These are phyloP conservation scores for Neurospora terricola DNA, from an alignment of 495 filamentous ascomycete genomes.

Conservation along the genomic window DNA sequence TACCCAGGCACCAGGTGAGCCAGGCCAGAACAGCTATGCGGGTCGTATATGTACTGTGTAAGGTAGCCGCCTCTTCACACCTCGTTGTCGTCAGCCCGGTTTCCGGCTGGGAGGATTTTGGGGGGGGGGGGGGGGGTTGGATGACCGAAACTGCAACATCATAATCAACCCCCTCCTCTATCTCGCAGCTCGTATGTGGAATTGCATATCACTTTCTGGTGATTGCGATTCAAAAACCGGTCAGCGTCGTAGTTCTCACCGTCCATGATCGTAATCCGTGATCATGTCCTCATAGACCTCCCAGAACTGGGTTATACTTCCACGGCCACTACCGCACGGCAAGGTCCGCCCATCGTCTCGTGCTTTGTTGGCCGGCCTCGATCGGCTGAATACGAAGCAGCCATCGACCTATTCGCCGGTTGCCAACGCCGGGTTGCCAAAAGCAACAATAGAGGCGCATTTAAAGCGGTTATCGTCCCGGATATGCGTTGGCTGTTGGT, in stretches of 20 bases:
- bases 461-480: neutral
- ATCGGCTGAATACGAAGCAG: neutral
- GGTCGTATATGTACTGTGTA: neutral
- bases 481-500: neutral
- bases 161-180: neutral
- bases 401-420: neutral
- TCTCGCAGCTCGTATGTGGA: neutral
- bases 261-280: neutral
- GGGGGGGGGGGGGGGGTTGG: no score
- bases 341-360: neutral
- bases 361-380: neutral
- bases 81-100: neutral
- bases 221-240: neutral
- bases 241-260: neutral
- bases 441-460: neutral
- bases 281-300: neutral
- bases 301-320: neutral
- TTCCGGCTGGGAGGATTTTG: neutral
- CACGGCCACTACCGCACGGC: neutral
- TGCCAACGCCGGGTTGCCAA: neutral
- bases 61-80: neutral
- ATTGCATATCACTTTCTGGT: neutral
- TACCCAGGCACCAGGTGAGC: neutral
- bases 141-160: neutral
- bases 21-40: neutral